These are phyloP conservation scores for Lichtheimia corymbifera DNA, from an alignment of 371 early-diverging fungal genomes.

Conservation along the genomic window DNA sequence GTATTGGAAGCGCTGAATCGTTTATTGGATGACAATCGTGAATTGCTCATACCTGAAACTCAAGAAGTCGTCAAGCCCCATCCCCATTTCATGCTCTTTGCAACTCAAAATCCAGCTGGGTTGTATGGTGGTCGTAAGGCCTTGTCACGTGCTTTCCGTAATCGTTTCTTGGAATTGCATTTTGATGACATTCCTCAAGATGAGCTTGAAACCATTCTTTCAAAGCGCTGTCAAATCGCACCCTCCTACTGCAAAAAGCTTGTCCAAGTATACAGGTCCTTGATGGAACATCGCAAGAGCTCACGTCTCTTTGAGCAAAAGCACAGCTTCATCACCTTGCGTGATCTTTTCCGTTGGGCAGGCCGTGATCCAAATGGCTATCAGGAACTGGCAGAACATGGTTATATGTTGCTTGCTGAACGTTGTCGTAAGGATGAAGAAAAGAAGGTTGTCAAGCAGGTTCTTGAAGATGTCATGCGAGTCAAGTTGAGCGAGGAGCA, in stretches of 20 bases:
- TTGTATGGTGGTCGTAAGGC: slow-evolving; percentile 99
- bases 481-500: slow-evolving; percentile 65
- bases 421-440: slow-evolving; percentile 87
- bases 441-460: slow-evolving; percentile 78
- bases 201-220: slow-evolving; percentile 89
- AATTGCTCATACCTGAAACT: slow-evolving; percentile 97
- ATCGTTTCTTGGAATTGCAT: slow-evolving; percentile 98
- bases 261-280: slow-evolving; percentile 84
- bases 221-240: slow-evolving; percentile 83
- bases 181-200: slow-evolving; percentile 93
- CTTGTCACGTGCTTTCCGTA: slow-evolving; percentile 98
- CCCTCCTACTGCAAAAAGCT: slow-evolving; percentile 89
- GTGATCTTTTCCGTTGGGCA: slow-evolving; percentile 99
- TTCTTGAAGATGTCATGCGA: slow-evolving; percentile 83
- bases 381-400: slow-evolving; percentile 87
- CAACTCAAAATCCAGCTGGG: slow-evolving; percentile 99
- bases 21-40: slow-evolving; percentile 98
- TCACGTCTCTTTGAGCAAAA: slow-evolving; percentile 92
- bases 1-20: slow-evolving; percentile 99
- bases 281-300: slow-evolving; percentile 81
- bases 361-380: slow-evolving; percentile 80
- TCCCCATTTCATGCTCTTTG: slow-evolving; percentile 98
- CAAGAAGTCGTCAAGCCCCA: slow-evolving; percentile 96
- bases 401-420: slow-evolving; percentile 96
- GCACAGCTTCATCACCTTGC: slow-evolving; percentile 93